Evolutionary conservation across 345 rosid genomes (phyloP), one percentile per base, ranked within the genome.

Genomic region (Turritis glabra): DNA sequence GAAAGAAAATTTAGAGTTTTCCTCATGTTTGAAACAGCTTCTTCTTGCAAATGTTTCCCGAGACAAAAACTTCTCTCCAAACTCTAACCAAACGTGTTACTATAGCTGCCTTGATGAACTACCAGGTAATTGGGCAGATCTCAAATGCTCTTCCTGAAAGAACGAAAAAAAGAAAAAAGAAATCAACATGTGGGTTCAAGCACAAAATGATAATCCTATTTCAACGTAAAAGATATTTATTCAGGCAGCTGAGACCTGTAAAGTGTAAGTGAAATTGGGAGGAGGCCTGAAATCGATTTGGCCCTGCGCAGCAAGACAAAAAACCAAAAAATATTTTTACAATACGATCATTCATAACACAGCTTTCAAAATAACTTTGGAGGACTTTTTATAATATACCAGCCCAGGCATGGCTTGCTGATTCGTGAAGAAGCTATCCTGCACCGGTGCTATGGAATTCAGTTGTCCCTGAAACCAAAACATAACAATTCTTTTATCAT

Each of bases 241-340:
- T 58, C 43, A 53, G 6, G 52, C 3, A 61, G 44, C 41, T 57
- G 66, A 41, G 33, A 87, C 89, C 89, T 87, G 92, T 77, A 87
- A 71, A 66, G 69, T 80, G 77, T 85, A 85, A 63, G 77, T 78
- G 81, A 84, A 87, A 78, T 69, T 75, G 18, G 86, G 58, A n/a
- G 89, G 79, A 59, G 82, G 83, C 62, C 92, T 88, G 77, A 84
- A 87, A 78, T 85, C 89, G 17, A 82, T 80, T 44, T 85, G 88
- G 3, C 85, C 82, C 92, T 85, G 43, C 67, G 55, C 0, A 22
- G 55, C 0, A 22, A 1, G 38, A 44, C 35, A 38, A 44, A 14
- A 3, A 32, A 30, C 3, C 43, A 14, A 18, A 48, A 27, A n/a
- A 43, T 9, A 2, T 23, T 23, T 19, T 21, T n/a, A 46, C 57